Percentiles rank a stretch among this genome's conserved stretches.
Evolutionary conservation across 352 stramenopile genomes (phyloP).

Genomic region (Pythium vanterpoolii): DNA sequence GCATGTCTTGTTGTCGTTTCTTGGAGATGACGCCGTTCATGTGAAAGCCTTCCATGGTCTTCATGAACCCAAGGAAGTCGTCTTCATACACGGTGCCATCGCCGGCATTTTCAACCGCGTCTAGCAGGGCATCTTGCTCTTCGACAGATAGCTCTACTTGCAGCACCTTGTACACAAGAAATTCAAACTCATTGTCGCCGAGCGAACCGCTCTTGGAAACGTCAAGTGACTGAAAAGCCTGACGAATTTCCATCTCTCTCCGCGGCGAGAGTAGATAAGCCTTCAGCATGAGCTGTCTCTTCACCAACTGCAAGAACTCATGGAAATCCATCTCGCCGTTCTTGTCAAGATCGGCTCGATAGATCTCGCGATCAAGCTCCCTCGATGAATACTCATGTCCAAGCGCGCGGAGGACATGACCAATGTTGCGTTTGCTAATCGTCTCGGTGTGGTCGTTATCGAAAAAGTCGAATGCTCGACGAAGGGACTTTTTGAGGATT

Average conservation of each 20-base stretch:
- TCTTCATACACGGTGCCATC: slow-evolving; percentile 64
- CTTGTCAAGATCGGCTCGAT: slow-evolving; percentile 49
- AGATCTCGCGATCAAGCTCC: slow-evolving; percentile 64
- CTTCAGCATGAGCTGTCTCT: slow-evolving; percentile 52
- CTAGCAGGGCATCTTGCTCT: slow-evolving; percentile 64
- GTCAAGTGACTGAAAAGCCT: slow-evolving; percentile 68
- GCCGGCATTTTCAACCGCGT: slow-evolving; percentile 61
- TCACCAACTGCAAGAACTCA: slow-evolving; percentile 73
- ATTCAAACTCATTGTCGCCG: slow-evolving; percentile 75
- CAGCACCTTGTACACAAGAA: slow-evolving; percentile 68
- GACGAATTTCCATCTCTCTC: slow-evolving; percentile 70
- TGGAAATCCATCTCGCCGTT: slow-evolving; percentile 74
- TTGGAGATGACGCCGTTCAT: slow-evolving; percentile 27
- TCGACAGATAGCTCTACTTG: slow-evolving; percentile 72
- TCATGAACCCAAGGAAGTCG: slow-evolving; percentile 76
- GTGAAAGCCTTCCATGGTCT: slow-evolving; percentile 55
- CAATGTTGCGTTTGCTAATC: slow-evolving; percentile 70
- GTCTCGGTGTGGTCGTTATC: slow-evolving; percentile 64
- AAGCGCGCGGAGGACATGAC: slow-evolving; percentile 59
- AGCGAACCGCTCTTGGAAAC: slow-evolving; percentile 60
- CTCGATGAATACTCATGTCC: slow-evolving; percentile 67
- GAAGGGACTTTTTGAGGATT: slow-evolving; percentile 54
- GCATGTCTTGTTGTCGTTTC: slow-evolving; percentile 33
- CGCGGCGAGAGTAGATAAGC: slow-evolving; percentile 53
- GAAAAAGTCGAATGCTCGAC: slow-evolving; percentile 76